phyloP scores from a whole-genome alignment of 768 basidiomycete species.

The Phanerochaete sordida region DNA sequence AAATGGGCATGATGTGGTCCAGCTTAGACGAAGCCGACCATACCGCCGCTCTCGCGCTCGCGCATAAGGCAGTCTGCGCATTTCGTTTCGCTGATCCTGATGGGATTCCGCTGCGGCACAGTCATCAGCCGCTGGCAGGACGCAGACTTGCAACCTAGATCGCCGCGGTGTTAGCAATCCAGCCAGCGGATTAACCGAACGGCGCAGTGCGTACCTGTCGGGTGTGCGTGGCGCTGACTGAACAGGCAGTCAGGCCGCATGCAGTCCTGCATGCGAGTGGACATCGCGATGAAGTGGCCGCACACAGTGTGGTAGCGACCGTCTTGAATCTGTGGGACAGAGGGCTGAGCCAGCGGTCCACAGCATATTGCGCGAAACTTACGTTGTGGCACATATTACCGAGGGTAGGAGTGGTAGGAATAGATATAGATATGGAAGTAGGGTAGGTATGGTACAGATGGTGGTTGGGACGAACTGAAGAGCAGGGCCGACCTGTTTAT shows the following conservation, averaged over 20 bases:
- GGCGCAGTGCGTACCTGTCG: conserved; percentile 38
- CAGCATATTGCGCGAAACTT: conserved; percentile 23
- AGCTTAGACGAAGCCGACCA: conserved; percentile 17
- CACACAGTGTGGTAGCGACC: conserved; percentile 70
- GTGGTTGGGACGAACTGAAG: conserved; percentile 4
- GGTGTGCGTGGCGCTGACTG: conserved; percentile 60
- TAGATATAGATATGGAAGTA: not conserved
- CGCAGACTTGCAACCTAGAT: conserved; percentile 44
- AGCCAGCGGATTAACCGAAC: not conserved
- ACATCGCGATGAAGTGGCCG: conserved; percentile 71
- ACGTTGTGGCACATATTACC: conserved; percentile 73
- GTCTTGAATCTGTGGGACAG: conserved; percentile 57
- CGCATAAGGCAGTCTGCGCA: conserved; percentile 35
- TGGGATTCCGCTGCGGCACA: conserved; percentile 65
- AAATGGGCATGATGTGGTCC: not conserved
- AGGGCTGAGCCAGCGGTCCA: not conserved
- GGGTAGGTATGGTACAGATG: conserved; percentile 15
- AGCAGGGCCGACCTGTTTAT: conserved; percentile 1
- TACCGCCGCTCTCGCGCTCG: conserved; percentile 20
- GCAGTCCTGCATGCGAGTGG: conserved; percentile 67
- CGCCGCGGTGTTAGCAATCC: not conserved
- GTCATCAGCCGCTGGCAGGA: conserved; percentile 64
- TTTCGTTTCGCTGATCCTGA: conserved; percentile 57
- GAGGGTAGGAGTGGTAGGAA: not conserved
- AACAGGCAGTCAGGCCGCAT: conserved; percentile 62